These are phyloP conservation scores for Suhomyces sp. DNA, from an alignment of 805 yeast genomes.

Conservation along the genomic window DNA sequence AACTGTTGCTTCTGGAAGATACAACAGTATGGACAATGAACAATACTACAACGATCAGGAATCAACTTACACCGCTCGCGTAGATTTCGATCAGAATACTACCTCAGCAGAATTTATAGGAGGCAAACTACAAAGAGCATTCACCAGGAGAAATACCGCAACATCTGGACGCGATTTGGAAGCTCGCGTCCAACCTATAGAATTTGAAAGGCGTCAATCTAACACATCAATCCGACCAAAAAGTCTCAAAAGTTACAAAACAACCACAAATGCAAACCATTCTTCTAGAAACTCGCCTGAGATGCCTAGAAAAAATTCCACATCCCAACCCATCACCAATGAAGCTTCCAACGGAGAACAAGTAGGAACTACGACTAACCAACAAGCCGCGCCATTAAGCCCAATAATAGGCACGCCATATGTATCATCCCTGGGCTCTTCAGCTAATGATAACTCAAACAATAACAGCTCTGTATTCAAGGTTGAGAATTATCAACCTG, in stretches of 20 bases:
- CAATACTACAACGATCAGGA: conserved; percentile 2
- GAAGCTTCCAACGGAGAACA: no score
- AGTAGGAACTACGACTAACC: no score
- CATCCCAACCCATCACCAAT: no score
- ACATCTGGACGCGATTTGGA: conserved; percentile 10
- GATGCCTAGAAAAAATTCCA: not conserved
- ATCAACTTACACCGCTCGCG: conserved; percentile 5
- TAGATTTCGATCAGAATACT: conserved; percentile 10
- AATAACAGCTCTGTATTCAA: no score
- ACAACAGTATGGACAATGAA: not conserved
- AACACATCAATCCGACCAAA: conserved; percentile 9
- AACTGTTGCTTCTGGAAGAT: conserved; percentile 50
- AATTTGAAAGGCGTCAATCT: conserved; percentile 6
- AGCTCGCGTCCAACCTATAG: conserved; percentile 4
- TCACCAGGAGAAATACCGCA: conserved; percentile 13
- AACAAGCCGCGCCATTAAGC: no score
- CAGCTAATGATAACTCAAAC: no score
- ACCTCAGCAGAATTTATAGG: conserved; percentile 23
- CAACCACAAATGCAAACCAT: conserved; percentile 10
- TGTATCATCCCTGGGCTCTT: no score
- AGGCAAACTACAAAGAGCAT: conserved; percentile 16
- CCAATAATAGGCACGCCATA: no score
- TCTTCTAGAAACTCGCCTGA: conserved; percentile 3
- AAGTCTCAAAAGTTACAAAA: not conserved
- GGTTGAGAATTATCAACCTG: conserved; percentile 1